phyloP scores from a whole-genome alignment of 1,284 basidiomycete species.

The Malassezia pachydermatis region DNA sequence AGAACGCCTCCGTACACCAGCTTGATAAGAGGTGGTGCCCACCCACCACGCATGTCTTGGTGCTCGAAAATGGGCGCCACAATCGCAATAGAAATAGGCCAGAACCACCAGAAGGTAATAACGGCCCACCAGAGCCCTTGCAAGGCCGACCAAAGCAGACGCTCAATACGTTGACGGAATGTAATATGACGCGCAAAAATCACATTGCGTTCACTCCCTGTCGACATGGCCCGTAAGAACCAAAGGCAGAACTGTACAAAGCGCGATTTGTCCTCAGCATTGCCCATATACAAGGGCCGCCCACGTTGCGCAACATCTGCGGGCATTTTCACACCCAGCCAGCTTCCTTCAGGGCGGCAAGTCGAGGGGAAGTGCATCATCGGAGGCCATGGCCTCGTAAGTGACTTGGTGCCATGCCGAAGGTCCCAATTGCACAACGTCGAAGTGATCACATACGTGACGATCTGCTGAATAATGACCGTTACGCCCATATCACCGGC shows the following conservation, averaged over 20 bases:
- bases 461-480: constrained; percentile 38
- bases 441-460: constrained; percentile 40
- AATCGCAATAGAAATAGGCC: constrained; percentile 42
- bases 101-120: constrained; percentile 42
- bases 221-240: constrained; percentile 29
- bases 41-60: constrained; percentile 38
- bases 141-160: constrained; percentile 34
- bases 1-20: constrained; percentile 40
- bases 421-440: constrained; percentile 32
- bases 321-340: constrained; percentile 23
- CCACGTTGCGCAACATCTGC: constrained; percentile 23
- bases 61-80: constrained; percentile 41
- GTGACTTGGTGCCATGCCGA: constrained; percentile 25
- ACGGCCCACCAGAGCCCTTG: constrained; percentile 35
- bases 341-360: constrained; percentile 23
- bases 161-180: constrained; percentile 27
- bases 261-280: constrained; percentile 16
- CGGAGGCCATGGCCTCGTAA: constrained; percentile 37
- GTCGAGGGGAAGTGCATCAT: constrained; percentile 33
- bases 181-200: constrained; percentile 27
- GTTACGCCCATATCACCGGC: constrained; percentile 46
- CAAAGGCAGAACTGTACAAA: constrained; percentile 26
- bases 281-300: constrained; percentile 24
- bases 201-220: constrained; percentile 36
- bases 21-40: constrained; percentile 46